Percentiles rank a stretch among this genome's conserved stretches.
These are phyloP conservation scores for Podila epigama DNA, from an alignment of 192 early-diverging fungal species.

Conservation along the genomic window DNA sequence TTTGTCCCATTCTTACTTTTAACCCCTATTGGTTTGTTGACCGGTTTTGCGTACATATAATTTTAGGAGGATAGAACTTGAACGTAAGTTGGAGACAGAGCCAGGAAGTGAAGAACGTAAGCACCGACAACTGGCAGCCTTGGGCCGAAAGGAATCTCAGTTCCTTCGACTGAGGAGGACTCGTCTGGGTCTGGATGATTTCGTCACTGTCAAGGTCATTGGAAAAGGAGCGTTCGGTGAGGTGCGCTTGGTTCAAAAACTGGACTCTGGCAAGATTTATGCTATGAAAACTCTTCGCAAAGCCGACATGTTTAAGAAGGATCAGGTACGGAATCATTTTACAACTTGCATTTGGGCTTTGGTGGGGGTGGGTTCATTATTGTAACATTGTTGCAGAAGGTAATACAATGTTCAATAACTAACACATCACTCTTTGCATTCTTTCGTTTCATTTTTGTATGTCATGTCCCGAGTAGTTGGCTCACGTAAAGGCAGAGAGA, in stretches of 20 bases:
- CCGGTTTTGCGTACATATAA: no score
- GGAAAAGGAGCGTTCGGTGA: slow-evolving; percentile 99
- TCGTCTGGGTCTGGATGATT: slow-evolving; percentile 90
- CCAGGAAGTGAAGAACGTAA: slow-evolving; percentile 89
- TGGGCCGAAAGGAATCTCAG: slow-evolving; percentile 91
- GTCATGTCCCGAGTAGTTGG: slow-evolving; percentile 64
- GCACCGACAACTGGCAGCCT: slow-evolving; percentile 77
- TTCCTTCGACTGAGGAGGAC: slow-evolving; percentile 93
- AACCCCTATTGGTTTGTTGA: no score
- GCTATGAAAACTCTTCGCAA: slow-evolving; percentile 98
- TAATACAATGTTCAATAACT: no score
- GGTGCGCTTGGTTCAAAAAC: slow-evolving; percentile 96
- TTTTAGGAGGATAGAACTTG: slow-evolving; percentile 78
- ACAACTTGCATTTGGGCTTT: not conserved
- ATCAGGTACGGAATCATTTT: slow-evolving; percentile 68
- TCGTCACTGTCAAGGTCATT: slow-evolving; percentile 96
- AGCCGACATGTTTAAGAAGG: slow-evolving; percentile 98
- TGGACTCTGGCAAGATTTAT: slow-evolving; percentile 97
- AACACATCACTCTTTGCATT: not conserved
- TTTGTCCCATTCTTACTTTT: not conserved
- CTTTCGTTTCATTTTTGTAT: not conserved
- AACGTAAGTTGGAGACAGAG: slow-evolving; percentile 76
- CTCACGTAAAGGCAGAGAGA: slow-evolving; percentile 97
- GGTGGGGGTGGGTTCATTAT: not conserved
- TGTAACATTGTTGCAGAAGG: no score